A percentile compares a stretch with the other conserved stretches of the same genome.
These are phyloP conservation scores for Metschnikowia shivogae DNA, from an alignment of 805 yeast genomes.

Conservation along the genomic window DNA sequence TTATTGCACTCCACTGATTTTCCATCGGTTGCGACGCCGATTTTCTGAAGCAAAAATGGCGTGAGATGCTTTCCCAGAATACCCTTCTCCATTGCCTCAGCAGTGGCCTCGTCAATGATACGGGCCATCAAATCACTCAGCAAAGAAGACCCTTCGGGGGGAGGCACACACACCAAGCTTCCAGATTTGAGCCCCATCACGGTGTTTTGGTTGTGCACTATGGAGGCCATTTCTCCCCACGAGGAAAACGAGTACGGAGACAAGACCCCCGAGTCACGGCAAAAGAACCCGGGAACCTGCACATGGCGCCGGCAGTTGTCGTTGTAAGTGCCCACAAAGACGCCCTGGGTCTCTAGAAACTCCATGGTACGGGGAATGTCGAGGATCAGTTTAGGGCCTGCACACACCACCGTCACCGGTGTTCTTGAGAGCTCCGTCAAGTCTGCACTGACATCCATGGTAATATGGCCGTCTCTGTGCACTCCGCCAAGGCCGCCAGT, in stretches of 20 bases:
- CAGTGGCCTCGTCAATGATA: slow-evolving; percentile 56
- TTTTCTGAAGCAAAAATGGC: slow-evolving; percentile 65
- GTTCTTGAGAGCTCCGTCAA: slow-evolving; percentile 79
- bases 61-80: slow-evolving; percentile 73
- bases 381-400: slow-evolving; percentile 84
- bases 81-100: slow-evolving; percentile 48
- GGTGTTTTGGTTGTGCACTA: slow-evolving; percentile 45
- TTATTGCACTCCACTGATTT: slow-evolving; percentile 65
- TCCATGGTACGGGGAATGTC: slow-evolving; percentile 81
- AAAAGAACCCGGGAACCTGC: slow-evolving; percentile 76
- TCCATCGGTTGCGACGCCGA: slow-evolving; percentile 68
- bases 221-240: slow-evolving; percentile 56
- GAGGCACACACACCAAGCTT: slow-evolving; percentile 75
- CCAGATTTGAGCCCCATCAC: slow-evolving; percentile 60
- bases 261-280: slow-evolving; percentile 65
- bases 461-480: slow-evolving; percentile 67
- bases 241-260: slow-evolving; percentile 64
- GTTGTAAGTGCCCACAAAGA: slow-evolving; percentile 69
- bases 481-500: slow-evolving; percentile 96
- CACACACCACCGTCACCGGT: slow-evolving; percentile 85
- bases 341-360: slow-evolving; percentile 87
- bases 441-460: slow-evolving; percentile 85
- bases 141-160: slow-evolving; percentile 62
- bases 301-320: slow-evolving; percentile 40
- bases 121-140: slow-evolving; percentile 46